Conservation (phyloP, 78 protist species). For the Dictyostelium purpureum region DNA sequence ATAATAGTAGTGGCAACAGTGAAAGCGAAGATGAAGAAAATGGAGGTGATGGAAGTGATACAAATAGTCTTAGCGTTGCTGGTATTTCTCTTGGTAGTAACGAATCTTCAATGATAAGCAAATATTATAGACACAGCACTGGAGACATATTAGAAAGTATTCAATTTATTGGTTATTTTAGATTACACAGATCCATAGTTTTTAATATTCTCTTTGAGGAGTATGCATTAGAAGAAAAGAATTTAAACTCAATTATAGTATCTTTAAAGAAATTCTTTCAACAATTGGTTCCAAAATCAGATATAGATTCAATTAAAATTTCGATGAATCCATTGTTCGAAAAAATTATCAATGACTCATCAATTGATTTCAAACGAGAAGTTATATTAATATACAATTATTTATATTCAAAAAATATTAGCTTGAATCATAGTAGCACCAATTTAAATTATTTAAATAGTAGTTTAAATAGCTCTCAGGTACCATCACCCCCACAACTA, state of each 20-base stretch:
- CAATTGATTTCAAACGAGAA: constrained; percentile 22
- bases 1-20: background rate
- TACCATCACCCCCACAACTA: too few relatives aligned
- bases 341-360: constrained; percentile 1
- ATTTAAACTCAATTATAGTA: background rate
- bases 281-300: background rate
- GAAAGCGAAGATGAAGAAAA: background rate
- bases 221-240: background rate
- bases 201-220: constrained; percentile 10
- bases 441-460: background rate
- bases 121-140: background rate
- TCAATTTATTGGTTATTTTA: constrained; percentile 17
- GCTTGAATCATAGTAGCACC: background rate
- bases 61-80: background rate
- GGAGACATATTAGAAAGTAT: background rate
- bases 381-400: background rate
- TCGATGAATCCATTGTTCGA: background rate
- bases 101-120: background rate
- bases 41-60: background rate
- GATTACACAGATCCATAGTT: background rate
- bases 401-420: background rate
- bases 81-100: background rate
- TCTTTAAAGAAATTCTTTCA: background rate
- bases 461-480: background rate
- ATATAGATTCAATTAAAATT: background rate